Evolutionary conservation across 345 rosid species (phyloP), one percentile per base, ranked within the genome.

Genomic region (Balakata baccata): DNA sequence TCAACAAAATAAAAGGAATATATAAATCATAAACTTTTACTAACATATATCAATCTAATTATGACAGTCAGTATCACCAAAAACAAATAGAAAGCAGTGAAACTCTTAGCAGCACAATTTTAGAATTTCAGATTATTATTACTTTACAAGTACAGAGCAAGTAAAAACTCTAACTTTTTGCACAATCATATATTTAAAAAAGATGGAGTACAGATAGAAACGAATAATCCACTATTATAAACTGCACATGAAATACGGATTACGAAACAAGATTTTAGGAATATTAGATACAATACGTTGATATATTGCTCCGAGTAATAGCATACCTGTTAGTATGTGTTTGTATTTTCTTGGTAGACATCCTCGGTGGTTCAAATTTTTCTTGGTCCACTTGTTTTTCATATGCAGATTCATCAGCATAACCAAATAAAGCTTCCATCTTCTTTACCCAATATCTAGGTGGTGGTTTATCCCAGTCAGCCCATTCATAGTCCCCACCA

Each of bases 401-500:
- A 69, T 7, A 17, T 13, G 52, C 75, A 79, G 78, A 62, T 74
- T 89, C 89, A 74, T 75, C 86, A 58, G 87, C 72, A 82, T 85
- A 80, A 59, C 99, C 99, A 86, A 95, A 95, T 77, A 95, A 82
- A 74, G 92, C 86, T 63, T 72, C 80, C 98, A 95, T 95, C 84
- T 89, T 89, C 74, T 77, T 81, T 62, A 82, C 76, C 99, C 99
- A 95, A 83, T 82, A 92, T 83, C 87, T 87, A 41, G 99, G 98
- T 64, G 98, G 93, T 75, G 92, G 94, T 82, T 86, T 89, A 81
- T 92, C 98, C 89, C 85, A 83, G 80, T 95, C 97, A 73, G 99
- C 97, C 99, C 99, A 95, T 78, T 92, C 96, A 81, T 91, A 95
- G 85, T 95, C 99, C 43, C 93, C 98, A 57, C 99, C 98, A 34